Percentiles rank a stretch among this genome's conserved stretches.
Conservation (phyloP, 495 filamentous ascomycete genomes). For the Lepidopterella palustris region DNA sequence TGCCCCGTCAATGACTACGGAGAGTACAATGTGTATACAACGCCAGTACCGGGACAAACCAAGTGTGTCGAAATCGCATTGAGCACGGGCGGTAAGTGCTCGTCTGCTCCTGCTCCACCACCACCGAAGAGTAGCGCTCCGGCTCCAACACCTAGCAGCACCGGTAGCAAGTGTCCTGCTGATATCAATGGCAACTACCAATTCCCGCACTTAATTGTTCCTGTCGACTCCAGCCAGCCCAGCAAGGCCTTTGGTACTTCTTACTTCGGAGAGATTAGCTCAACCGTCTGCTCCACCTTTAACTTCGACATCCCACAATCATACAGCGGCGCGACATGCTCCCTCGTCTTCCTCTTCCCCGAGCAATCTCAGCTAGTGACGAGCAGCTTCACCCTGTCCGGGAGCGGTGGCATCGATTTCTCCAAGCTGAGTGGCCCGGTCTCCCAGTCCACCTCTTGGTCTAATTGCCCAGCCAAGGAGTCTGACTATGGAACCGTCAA, state of each 20-base stretch:
- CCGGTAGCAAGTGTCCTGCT: constrained; percentile 36
- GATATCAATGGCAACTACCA: constrained; percentile 48
- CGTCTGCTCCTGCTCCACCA: constrained; percentile 40
- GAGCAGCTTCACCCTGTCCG: not conserved
- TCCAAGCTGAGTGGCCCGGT: not conserved
- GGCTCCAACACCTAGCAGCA: not conserved
- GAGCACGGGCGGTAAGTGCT: constrained; percentile 6
- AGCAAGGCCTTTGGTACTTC: constrained; percentile 45
- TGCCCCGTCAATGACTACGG: constrained; percentile 27
- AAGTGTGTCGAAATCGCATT: constrained; percentile 23
- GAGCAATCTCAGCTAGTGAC: constrained; percentile 26
- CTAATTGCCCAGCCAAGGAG: not conserved
- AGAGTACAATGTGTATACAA: constrained; percentile 27
- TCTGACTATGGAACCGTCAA: not conserved
- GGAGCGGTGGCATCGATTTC: not conserved
- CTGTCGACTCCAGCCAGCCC: constrained; percentile 52
- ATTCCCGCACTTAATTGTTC: constrained; percentile 62
- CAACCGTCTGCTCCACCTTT: constrained; percentile 55
- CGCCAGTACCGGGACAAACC: constrained; percentile 9
- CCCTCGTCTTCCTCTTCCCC: constrained; percentile 62
- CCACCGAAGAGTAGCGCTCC: constrained; percentile 19
- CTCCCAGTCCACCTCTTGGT: not conserved
- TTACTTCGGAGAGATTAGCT: constrained; percentile 43
- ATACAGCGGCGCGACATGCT: constrained; percentile 53
- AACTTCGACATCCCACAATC: constrained; percentile 59